Evolutionary conservation across 768 basidiomycete genomes (phyloP).

Genomic region (Xerocomellus amylosporus): DNA sequence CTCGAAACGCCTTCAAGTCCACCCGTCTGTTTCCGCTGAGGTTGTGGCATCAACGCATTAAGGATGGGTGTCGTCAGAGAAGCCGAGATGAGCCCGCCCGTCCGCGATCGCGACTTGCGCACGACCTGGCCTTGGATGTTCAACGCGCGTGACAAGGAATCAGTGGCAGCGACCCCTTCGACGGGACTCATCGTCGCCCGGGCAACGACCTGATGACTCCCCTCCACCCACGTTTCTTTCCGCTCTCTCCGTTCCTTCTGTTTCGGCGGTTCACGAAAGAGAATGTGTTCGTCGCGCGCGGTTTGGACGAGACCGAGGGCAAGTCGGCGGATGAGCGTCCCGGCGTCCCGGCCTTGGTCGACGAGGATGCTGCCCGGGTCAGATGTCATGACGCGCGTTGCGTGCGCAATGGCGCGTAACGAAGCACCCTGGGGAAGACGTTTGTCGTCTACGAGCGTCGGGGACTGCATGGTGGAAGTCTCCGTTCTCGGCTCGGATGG

Average conservation of each 20-base stretch:
- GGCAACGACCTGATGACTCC: slow-evolving; percentile 33
- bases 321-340: slow-evolving; percentile 55
- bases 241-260: slow-evolving; percentile 47
- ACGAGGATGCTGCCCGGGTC: slow-evolving; percentile 72
- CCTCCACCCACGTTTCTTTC: slow-evolving; percentile 28
- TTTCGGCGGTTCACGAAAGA: slow-evolving; percentile 37
- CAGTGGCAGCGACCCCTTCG: slow-evolving; percentile 42
- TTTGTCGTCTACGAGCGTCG: slow-evolving; percentile 27
- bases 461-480: slow-evolving; percentile 29
- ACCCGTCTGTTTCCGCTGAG: slow-evolving; percentile 41
- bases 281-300: slow-evolving; percentile 61
- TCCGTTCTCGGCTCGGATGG: slow-evolving; percentile 23
- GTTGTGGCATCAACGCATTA: slow-evolving; percentile 54
- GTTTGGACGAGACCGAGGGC: slow-evolving; percentile 67
- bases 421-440: slow-evolving; percentile 56
- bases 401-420: slow-evolving; percentile 73
- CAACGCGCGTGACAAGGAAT: slow-evolving; percentile 47
- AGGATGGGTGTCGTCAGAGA: slow-evolving; percentile 58
- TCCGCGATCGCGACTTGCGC: slow-evolving; percentile 36
- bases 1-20: slow-evolving; percentile 23
- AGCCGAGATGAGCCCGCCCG: slow-evolving; percentile 36
- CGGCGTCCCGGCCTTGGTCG: slow-evolving; percentile 65
- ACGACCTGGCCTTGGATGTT: slow-evolving; percentile 32
- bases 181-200: slow-evolving; percentile 44
- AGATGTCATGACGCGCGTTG: slow-evolving; percentile 83